Evolutionary conservation across 2,329 filamentous ascomycete species (phyloP).

Genomic region (Alternaria infectoria): DNA sequence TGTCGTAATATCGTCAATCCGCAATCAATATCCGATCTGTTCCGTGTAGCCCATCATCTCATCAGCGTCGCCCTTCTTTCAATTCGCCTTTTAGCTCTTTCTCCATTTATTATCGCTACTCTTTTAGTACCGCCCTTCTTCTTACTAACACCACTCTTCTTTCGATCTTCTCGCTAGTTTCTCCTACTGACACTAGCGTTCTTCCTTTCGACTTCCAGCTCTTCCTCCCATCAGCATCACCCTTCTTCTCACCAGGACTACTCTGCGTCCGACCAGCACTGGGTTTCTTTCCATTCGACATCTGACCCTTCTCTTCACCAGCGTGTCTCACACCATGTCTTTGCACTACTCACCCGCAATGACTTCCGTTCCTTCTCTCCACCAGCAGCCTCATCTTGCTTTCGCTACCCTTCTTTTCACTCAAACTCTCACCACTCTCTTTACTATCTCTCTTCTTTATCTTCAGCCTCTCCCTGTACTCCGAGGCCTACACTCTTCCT

Average conservation of each 20-base stretch:
- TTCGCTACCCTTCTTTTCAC: not conserved
- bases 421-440: not conserved
- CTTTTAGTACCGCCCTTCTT: too few relatives aligned
- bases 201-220: not conserved
- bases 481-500: not conserved
- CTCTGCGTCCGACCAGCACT: too few relatives aligned
- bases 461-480: not conserved
- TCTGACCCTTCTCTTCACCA: not conserved
- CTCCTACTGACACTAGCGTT: fast-evolving
- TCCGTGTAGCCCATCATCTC: too few relatives aligned
- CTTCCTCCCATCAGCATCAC: not conserved
- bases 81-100: too few relatives aligned
- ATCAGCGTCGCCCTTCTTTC: too few relatives aligned
- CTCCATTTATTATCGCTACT: too few relatives aligned
- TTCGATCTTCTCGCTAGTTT: not conserved
- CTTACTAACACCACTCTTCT: not conserved
- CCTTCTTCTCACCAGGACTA: not conserved
- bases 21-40: too few relatives aligned
- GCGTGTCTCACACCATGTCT: not conserved
- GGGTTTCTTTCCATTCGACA: not conserved
- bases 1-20: too few relatives aligned
- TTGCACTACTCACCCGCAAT: not conserved
- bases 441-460: not conserved
- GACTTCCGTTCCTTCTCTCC: not conserved
- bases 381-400: not conserved